Conservation (phyloP, 352 stramenopile species). For the Phytophthora multivora region DNA sequence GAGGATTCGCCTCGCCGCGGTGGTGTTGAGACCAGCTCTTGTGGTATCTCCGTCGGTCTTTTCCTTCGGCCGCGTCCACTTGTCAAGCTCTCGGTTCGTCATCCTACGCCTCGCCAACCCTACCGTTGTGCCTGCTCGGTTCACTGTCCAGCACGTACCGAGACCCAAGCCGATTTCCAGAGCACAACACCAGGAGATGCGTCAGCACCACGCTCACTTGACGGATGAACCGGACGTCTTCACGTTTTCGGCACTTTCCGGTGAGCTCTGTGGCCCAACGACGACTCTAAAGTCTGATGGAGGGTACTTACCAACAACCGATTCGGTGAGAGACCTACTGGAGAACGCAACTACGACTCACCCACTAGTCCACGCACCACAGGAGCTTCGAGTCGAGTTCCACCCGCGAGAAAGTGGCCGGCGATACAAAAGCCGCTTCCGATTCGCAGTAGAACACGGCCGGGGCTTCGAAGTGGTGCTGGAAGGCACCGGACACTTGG, state of each 20-base stretch:
- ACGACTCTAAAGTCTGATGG: slow-evolving; percentile 58
- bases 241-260: slow-evolving; percentile 46
- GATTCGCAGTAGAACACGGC: slow-evolving; percentile 63
- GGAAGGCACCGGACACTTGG: slow-evolving; percentile 67
- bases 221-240: slow-evolving; percentile 70
- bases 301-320: slow-evolving; percentile 39
- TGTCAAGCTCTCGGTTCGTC: slow-evolving; percentile 46
- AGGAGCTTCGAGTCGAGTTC: slow-evolving; percentile 63
- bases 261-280: slow-evolving; percentile 59
- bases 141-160: slow-evolving; percentile 62
- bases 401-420: slow-evolving; percentile 34
- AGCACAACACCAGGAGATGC: slow-evolving; percentile 62
- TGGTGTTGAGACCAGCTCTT: slow-evolving; percentile 58
- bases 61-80: slow-evolving; percentile 69
- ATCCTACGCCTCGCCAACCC: slow-evolving; percentile 67
- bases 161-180: slow-evolving; percentile 54
- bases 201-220: slow-evolving; percentile 53
- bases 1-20: slow-evolving; percentile 49
- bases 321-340: slow-evolving; percentile 46
- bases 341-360: slow-evolving; percentile 28
- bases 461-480: slow-evolving; percentile 75
- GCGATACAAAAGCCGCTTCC: slow-evolving; percentile 71
- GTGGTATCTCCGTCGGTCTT: slow-evolving; percentile 69
- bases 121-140: slow-evolving; percentile 58
- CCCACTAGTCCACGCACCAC: slow-evolving; percentile 42